Base-by-base conservation (phyloP, 2,329 filamentous ascomycete genomes). In the Aspergillus sp. region DNA sequence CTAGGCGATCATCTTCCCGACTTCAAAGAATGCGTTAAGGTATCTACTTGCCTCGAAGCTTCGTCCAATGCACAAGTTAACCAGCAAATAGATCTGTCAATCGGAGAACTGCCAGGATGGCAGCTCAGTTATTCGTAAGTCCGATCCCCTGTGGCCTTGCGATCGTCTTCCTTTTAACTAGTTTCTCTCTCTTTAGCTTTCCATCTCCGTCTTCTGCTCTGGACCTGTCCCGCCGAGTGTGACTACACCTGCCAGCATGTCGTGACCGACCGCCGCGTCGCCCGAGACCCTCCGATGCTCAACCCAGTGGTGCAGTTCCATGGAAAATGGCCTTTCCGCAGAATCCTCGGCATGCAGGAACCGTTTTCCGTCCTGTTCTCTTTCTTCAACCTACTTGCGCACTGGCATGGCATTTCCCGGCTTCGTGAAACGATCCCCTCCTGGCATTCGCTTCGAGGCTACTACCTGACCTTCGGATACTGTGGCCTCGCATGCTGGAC, bases 161-260 rank as follows among this genome's bases (percentile, higher is more conserved):
- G n/a, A 48, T 20, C 16, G 19, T 49, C 53, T 52, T 44, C n/a
- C 50, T 31, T 20, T 19, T 53, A 54, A 47, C 54, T 42, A 36
- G 16, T 45, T 14, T 31, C 34, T 36, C 49, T 47, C 16, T 49
- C 43, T 29, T 9, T 68, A 96, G 91, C 94, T 58, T 71, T 96
- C 63, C 84, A 89, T 73, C 91, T 88, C 70, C 89, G 89, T 57
- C 81, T 97, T 62, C 86, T 97, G 67, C 77, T 97, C 71, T 99
- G 94, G 94, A 86, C 85, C 70, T 99, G 94, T 76, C 84, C 88
- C 56, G 81, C 88, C 68, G 93, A 99, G 82, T 99, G 94, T 84
- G 92, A 99, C 79, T 96, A 99, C 78, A 88, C 89, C 56, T 99
- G 94, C 79, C 94, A 99, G 72, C 93, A 96, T 79, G 88, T 96